Evolutionary conservation across 1,139 yeast species (phyloP).

Genomic region (Pichia sp.): DNA sequence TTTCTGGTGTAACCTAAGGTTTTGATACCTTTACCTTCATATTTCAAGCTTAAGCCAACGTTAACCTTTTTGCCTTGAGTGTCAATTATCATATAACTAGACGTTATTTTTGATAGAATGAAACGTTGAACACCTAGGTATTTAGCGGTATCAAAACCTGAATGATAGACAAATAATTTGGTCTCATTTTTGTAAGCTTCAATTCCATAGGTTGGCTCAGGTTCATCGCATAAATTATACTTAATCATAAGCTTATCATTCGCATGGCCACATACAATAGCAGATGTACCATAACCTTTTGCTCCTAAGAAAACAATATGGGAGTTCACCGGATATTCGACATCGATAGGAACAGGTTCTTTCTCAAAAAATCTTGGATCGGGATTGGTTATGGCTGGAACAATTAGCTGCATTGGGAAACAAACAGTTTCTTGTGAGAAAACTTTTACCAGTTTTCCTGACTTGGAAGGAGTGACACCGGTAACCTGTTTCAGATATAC

Average conservation of each 20-base stretch:
- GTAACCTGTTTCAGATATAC: constrained; percentile 68
- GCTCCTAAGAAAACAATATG: constrained; percentile 82
- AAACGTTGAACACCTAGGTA: constrained; percentile 50
- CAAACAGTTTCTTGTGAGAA: constrained; percentile 43
- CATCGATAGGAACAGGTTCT: constrained; percentile 67
- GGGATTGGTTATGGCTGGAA: constrained; percentile 62
- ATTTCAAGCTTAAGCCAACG: constrained; percentile 80
- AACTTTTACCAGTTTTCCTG: constrained; percentile 73
- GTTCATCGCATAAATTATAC: constrained; percentile 36
- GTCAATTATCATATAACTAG: constrained; percentile 56
- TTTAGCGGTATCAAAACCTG: constrained; percentile 61
- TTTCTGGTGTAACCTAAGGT: constrained; percentile 82
- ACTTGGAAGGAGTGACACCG: constrained; percentile 59
- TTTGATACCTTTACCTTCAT: constrained; percentile 70
- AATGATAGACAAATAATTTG: constrained; percentile 48
- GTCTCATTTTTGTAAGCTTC: constrained; percentile 51
- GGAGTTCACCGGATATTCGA: constrained; percentile 72
- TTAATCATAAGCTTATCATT: constrained; percentile 62
- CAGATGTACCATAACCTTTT: constrained; percentile 83
- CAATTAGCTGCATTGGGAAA: constrained; percentile 73
- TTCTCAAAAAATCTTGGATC: constrained; percentile 70
- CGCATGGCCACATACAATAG: constrained; percentile 51
- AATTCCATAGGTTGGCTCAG: constrained; percentile 59
- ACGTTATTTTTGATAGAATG: constrained; percentile 69
- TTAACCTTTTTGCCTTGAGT: constrained; percentile 49